Evolutionary conservation across 257 asterid genomes (phyloP), one percentile per base, ranked within the genome.

Genomic region (Salvia hispanica): DNA sequence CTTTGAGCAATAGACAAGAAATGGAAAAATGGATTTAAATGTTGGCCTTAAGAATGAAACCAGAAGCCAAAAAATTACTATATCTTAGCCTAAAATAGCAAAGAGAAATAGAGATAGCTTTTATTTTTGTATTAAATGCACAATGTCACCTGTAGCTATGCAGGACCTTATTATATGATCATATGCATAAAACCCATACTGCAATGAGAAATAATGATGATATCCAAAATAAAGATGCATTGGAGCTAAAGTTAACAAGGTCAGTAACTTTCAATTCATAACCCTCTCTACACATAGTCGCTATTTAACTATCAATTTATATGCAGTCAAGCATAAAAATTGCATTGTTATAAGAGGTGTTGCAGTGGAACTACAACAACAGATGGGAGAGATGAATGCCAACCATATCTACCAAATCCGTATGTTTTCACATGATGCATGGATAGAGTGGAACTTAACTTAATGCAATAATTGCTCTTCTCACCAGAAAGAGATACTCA

Each of bases 401-500:
- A 37, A 37, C 42, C 56, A 46, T 16, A 14, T 48, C 9, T 14
- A 5, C 54, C 21, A n/a, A n/a, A 34, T 34, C 39, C 12, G 7
- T 5, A 6, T 48, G 21, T 14, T 14, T 39, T 39, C 43, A 5
- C 5, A 14, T 3, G 18, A 21, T 40, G 51, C 50, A 42, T 12
- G 52, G n/a, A 42, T 7, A 40, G 21, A 40, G 40, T 11, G 67
- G 16, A 42, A 43, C 68, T 46, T 45, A 61, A 61, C 43, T 58
- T 14, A 58, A 3, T 18, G 61, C 14, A 60, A 14, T 11, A 48
- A 52, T 43, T 56, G 16, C 50, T 28, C 48, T 25, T 50, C 64
- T 50, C 64, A 61, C 36, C 25, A 62, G 71, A 47, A 53, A 43
- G 58, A 63, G 33, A 55, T 71, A 66, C 31, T 60, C 82, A 90